Percentiles rank a stretch among this genome's conserved stretches.
phyloP scores from a whole-genome alignment of 108 stramenopile genomes.

The Parietichytrium sp. region DNA sequence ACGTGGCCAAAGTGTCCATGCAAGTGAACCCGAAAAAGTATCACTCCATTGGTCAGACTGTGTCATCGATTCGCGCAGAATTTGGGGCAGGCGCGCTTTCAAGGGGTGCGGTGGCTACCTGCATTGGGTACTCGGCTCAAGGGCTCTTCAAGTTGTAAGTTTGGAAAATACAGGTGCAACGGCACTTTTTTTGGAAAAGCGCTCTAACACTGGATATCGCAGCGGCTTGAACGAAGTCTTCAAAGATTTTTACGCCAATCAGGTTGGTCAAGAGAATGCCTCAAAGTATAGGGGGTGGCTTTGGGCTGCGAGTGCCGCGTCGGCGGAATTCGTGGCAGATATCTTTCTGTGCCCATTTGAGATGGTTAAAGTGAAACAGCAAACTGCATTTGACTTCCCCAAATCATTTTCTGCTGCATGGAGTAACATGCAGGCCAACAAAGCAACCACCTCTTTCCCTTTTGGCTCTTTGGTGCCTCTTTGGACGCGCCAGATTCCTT shows the following conservation, averaged over 20 bases:
- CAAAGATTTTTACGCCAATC: conserved; percentile 56
- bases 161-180: not conserved
- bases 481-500: conserved; percentile 95
- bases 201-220: conserved; percentile 48
- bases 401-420: conserved; percentile 79
- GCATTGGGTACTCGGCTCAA: conserved; percentile 49
- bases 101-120: conserved; percentile 52
- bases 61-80: conserved; percentile 39
- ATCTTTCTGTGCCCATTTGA: conserved; percentile 95
- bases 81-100: conserved; percentile 41
- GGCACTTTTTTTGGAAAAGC: not conserved
- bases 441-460: conserved; percentile 84
- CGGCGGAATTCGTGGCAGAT: conserved; percentile 93
- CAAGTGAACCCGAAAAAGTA: conserved; percentile 41
- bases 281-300: conserved; percentile 86
- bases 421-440: conserved; percentile 73
- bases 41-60: not conserved
- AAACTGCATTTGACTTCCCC: conserved; percentile 78
- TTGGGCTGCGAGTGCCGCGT: conserved; percentile 84
- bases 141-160: conserved; percentile 45
- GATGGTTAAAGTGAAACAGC: conserved; percentile 92
- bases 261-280: conserved; percentile 83
- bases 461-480: conserved; percentile 87
- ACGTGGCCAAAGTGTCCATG: conserved; percentile 60
- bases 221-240: conserved; percentile 59